Evolutionary conservation across 371 early-diverging fungal genomes (phyloP).

Genomic region (Smittium culicis): DNA sequence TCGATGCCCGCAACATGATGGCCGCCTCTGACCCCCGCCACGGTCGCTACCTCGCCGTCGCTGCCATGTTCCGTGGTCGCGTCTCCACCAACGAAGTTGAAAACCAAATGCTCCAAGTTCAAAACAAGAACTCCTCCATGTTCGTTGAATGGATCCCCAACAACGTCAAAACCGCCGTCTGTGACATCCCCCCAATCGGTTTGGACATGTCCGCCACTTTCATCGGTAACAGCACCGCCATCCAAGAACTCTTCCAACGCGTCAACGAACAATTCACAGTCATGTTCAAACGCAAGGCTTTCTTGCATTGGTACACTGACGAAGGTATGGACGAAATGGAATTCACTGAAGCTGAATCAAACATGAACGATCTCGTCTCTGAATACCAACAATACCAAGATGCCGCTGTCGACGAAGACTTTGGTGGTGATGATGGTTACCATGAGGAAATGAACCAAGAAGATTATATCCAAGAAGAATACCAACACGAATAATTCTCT

Average conservation of each 20-base stretch:
- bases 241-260: conserved; percentile 77
- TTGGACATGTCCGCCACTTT: conserved; percentile 73
- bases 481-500: neutral
- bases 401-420: conserved; percentile 45
- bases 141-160: conserved; percentile 96
- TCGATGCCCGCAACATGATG: conserved; percentile 86
- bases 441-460: neutral
- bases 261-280: conserved; percentile 62
- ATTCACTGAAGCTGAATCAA: conserved; percentile 79
- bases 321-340: conserved; percentile 94
- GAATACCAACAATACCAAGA: conserved; percentile 91
- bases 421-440: conserved; percentile 19
- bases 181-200: conserved; percentile 73
- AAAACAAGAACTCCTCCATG: conserved; percentile 60
- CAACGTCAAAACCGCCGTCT: conserved; percentile 73
- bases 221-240: conserved; percentile 82
- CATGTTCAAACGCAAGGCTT: conserved; percentile 87
- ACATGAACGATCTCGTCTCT: conserved; percentile 66
- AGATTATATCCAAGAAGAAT: neutral
- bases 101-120: conserved; percentile 69
- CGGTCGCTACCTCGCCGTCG: conserved; percentile 74
- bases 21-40: conserved; percentile 55
- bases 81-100: conserved; percentile 44
- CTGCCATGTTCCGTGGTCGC: conserved; percentile 71
- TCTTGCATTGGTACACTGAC: conserved; percentile 93